Percentiles rank a stretch among this genome's conserved stretches.
These are phyloP conservation scores for Protomyces pachydermus DNA, from an alignment of 1,139 yeast species.

Conservation along the genomic window DNA sequence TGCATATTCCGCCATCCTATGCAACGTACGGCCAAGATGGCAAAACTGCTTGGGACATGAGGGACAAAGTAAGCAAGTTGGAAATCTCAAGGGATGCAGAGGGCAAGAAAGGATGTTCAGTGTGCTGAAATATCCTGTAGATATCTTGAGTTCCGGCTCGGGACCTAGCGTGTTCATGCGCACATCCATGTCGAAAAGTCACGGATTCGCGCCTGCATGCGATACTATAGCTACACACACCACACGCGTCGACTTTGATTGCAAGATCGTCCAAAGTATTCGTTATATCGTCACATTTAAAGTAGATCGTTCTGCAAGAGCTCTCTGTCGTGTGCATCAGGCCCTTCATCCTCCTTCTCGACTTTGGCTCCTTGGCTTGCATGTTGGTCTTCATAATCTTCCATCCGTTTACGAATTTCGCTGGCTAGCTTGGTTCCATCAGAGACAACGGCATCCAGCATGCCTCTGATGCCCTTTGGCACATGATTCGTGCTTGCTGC, in stretches of 20 bases:
- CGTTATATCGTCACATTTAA: neutral
- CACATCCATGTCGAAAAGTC: too few species aligned
- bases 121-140: neutral
- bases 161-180: too few species aligned
- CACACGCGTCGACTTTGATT: too few species aligned
- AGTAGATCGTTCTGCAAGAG: neutral
- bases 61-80: neutral
- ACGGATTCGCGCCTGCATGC: too few species aligned
- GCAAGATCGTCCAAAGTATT: neutral
- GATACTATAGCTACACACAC: too few species aligned
- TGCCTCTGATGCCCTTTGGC: constrained; percentile 61
- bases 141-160: neutral
- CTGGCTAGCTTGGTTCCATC: constrained; percentile 84
- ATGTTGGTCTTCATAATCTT: constrained; percentile 15
- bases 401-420: constrained; percentile 22
- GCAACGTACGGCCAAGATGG: constrained; percentile 20
- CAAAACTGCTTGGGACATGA: constrained; percentile 1
- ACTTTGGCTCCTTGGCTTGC: neutral
- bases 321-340: constrained; percentile 3
- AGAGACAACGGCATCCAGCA: constrained; percentile 85
- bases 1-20: constrained; percentile 57
- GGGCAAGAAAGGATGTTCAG: neutral
- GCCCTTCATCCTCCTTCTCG: constrained; percentile 11
- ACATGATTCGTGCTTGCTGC: constrained; percentile 45
- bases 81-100: neutral